Base-by-base conservation (phyloP, 2,329 filamentous ascomycete species). In the Fonsecaea nubica region DNA sequence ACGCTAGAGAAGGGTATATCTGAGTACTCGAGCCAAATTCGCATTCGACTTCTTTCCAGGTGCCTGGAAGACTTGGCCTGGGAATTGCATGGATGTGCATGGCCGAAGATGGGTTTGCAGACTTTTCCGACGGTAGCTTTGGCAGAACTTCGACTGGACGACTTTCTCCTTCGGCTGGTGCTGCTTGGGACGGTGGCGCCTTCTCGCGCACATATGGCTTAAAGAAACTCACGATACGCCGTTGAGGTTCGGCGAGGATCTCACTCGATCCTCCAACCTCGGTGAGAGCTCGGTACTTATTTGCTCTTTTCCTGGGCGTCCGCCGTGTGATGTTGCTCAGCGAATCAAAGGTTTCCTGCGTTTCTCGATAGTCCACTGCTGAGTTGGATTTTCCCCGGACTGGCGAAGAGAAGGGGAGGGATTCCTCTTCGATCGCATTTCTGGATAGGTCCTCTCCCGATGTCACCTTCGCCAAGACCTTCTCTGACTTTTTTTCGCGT, bases 61-160 rank as follows among this genome's bases (percentile, higher is more conserved):
- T 72, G 2, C 77, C 77, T 5, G 74, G 75, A 32, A 79, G 67
- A 66, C 75, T 77, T 12, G 77, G 74, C n/a, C 77, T 69, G 3
- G 74, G 65, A 36, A 75, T 66, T 6, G 76, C 73, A 50, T 69
- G 74, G 53, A 73, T 69, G 42, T 70, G 66, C 32, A 45, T 10
- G 36, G 33, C 32, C 18, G 13, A 21, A 40, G 58, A 61, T 0
- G 13, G 54, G 1, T 33, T 65, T 15, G 45, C 13, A 7, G 58
- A 59, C 30, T 63, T 54, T 4, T 15, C 57, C 25, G 45, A 45
- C 12, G 36, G 52, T 25, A 66, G 57, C 38, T 66, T 58, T 3
- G 62, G 32, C 36, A 60, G 61, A 33, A 62, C 50, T 35, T 3
- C 25, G 55, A 30, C 10, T 15, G 40, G 38, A 36, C 42, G 21